Base-by-base conservation (phyloP, 306 rosid genomes). In the Sphenostylis stenocarpa region DNA sequence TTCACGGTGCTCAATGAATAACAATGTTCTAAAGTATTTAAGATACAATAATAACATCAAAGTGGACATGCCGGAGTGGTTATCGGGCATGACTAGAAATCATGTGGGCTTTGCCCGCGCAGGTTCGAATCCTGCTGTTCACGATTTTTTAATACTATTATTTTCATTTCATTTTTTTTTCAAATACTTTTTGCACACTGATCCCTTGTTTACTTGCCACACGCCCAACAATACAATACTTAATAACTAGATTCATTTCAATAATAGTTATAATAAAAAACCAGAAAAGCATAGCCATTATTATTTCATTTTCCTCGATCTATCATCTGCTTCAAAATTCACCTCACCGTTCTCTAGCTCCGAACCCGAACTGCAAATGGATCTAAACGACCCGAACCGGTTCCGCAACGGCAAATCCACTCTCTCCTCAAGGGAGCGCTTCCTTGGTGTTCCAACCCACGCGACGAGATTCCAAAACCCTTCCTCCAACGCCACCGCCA, bases 361-460 rank as follows among this genome's bases (percentile, higher is more conserved):
- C 7, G 49, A 38, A 9, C 53, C 72, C 62, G 28, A 26, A 26
- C 28, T 49, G 43, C 0, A 62, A 51, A 76, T 82, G 82, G 78
- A 76, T 65, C 69, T 19, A 0, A 9, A 5, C 53, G 67, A 55
- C 51, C 75, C 85, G 78, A 76, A 31, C 75, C 82, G 70, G 26
- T 41, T 52, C 68, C 68, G 51, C 3, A 44, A 5, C 60, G 72
- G 67, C 4, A 69, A 41, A 39, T 51, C 41, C 38, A 26, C 64
- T 4, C 17, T 39, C 38, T 7, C 74, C 8, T 19, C 81, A 1
- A 14, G 73, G 43, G 84, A 79, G 21, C 86, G 84, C 68, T 79
- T 79, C 44, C 77, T 83, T 8, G 86, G 89, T 51, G 68, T 85
- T 6, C 69, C 77, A 13, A 15, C 78, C 26, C 86, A 62, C 58